phyloP scores from a whole-genome alignment of 805 yeast species.

The Spathaspora girioi region DNA sequence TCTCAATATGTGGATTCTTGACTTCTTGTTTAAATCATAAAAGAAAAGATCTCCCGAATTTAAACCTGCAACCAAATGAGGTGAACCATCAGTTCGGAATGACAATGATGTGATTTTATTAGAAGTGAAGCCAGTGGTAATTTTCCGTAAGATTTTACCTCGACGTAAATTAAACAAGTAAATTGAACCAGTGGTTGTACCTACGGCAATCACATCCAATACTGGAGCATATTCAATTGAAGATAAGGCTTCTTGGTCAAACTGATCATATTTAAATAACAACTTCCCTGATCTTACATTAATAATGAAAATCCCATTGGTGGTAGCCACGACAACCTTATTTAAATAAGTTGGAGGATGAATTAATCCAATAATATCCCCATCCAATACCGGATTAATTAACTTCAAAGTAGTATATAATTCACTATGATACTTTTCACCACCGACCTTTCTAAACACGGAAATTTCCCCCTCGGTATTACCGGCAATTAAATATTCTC shows the following conservation, averaged over 20 bases:
- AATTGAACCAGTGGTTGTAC: constrained; percentile 66
- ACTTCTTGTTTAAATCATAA: constrained; percentile 69
- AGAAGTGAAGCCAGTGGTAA: constrained; percentile 41
- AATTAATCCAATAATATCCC: constrained; percentile 60
- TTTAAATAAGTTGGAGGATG: constrained; percentile 93
- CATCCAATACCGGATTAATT: constrained; percentile 55
- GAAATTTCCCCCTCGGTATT: constrained; percentile 38
- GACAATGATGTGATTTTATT: constrained; percentile 59
- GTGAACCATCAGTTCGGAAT: constrained; percentile 86
- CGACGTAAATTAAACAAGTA: constrained; percentile 64
- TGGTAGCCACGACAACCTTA: constrained; percentile 82
- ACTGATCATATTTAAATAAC: constrained; percentile 52
- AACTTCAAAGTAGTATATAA: constrained; percentile 61
- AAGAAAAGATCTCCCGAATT: constrained; percentile 80
- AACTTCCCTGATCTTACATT: constrained; percentile 78
- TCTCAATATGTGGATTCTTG: constrained; percentile 74
- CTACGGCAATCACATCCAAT: constrained; percentile 77
- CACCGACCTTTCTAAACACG: constrained; percentile 50
- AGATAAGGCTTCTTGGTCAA: constrained; percentile 42
- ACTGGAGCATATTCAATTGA: constrained; percentile 83
- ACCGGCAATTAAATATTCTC: constrained; percentile 68
- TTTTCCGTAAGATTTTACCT: constrained; percentile 53
- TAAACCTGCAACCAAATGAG: constrained; percentile 79
- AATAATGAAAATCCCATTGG: constrained; percentile 54
- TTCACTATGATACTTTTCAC: constrained; percentile 50